Percentiles rank a stretch among this genome's conserved stretches.
Evolutionary conservation across 768 basidiomycete genomes (phyloP).

Genomic region (Russula abietina): DNA sequence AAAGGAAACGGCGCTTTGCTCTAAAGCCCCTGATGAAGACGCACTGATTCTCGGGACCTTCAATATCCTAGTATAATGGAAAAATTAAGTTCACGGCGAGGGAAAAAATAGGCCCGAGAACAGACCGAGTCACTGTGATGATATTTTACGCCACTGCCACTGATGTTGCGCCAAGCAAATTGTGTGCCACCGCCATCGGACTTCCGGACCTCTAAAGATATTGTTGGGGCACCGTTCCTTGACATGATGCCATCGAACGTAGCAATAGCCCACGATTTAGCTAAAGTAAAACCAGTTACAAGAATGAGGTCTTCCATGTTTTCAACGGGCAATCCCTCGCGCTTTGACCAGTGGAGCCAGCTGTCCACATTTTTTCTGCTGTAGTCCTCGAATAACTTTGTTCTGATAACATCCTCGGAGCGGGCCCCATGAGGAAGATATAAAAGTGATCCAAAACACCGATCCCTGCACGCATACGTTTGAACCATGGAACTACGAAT

Average conservation of each 20-base stretch:
- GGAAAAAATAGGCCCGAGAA: not conserved
- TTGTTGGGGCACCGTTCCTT: not conserved
- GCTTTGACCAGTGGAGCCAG: not conserved
- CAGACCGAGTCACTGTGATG: not conserved
- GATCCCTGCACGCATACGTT: not conserved
- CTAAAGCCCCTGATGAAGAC: conserved; percentile 15
- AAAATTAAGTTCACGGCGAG: not conserved
- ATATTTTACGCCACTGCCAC: not conserved
- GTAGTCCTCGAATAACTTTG: not conserved
- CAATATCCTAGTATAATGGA: not conserved
- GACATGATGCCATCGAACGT: not conserved
- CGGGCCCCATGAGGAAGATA: not conserved
- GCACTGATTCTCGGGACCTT: not conserved
- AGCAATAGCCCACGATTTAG: not conserved
- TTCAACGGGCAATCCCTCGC: not conserved
- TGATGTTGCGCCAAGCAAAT: not conserved
- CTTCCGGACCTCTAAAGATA: not conserved
- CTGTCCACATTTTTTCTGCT: not conserved
- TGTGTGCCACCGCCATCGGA: not conserved
- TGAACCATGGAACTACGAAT: not conserved
- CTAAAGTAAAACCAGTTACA: not conserved
- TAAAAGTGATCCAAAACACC: not conserved
- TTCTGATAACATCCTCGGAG: not conserved
- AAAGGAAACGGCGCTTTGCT: conserved; percentile 4
- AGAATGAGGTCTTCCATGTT: not conserved